Percentiles rank a stretch among this genome's conserved stretches.
These are phyloP conservation scores for Paraphoma sp. DNA, from an alignment of 2,329 filamentous ascomycete species.

Conservation along the genomic window DNA sequence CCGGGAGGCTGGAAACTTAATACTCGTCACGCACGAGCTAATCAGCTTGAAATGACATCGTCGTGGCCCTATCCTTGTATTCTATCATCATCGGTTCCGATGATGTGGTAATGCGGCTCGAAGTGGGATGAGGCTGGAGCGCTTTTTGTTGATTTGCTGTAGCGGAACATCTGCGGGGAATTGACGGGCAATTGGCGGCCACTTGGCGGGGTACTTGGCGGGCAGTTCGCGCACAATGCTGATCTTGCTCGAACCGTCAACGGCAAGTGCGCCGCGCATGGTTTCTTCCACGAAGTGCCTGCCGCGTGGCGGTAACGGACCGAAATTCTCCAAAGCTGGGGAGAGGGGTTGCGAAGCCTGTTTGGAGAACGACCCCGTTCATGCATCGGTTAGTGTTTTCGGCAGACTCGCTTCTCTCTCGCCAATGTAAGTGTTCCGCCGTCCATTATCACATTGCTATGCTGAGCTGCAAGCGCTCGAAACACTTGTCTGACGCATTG, in stretches of 20 bases:
- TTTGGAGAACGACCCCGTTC: not conserved
- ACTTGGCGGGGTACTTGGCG: no score
- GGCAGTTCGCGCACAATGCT: not conserved
- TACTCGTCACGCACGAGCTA: not conserved
- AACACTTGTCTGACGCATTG: no score
- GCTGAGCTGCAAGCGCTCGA: no score
- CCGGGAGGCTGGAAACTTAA: not conserved
- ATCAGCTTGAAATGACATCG: not conserved
- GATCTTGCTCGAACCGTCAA: not conserved
- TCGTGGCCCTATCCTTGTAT: not conserved
- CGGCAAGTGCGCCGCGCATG: not conserved
- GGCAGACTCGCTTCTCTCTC: not conserved
- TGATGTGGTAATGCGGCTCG: not conserved
- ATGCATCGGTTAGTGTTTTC: not conserved
- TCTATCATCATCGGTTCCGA: not conserved
- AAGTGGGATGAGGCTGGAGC: not conserved
- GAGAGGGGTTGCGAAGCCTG: not conserved
- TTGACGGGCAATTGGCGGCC: not conserved
- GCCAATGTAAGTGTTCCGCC: not conserved
- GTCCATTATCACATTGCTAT: no score
- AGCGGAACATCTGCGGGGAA: not conserved
- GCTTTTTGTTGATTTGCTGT: not conserved
- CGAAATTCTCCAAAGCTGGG: not conserved
- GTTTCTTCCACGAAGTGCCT: not conserved
- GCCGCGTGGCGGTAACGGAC: not conserved